Evolutionary conservation across 2,329 filamentous ascomycete genomes (phyloP), one percentile per base, ranked within the genome.

Genomic region (Scedosporium apiospermum): DNA sequence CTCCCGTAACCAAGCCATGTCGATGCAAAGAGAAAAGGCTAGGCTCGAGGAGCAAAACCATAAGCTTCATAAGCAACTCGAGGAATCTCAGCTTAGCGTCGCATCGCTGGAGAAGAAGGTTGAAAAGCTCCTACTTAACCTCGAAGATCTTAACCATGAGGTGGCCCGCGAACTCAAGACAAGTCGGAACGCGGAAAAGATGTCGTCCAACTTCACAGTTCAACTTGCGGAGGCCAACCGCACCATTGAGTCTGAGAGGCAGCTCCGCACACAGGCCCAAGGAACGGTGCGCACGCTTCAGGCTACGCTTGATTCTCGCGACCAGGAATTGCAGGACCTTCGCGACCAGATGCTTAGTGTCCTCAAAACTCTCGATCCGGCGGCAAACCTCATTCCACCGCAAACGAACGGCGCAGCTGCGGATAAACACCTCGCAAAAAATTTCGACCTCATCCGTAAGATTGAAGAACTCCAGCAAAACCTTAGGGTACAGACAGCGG

Each of bases 121-220:
- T 61, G 93, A 98, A 75, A 97, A 97, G 75, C 80, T 98, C 30
- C 85, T 92, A 60, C 82, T 98, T 51, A 92, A 84, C 69, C 76
- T 98, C 7, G 93, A 99, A 72, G 93, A 99, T 72, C 80, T 97
- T 42, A 96, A 91, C 68, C 93, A 98, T 68, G 92, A 98, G 73
- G 83, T 97, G 62, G 89, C 90, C 59, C 84, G 92, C 34, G 93
- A 97, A 75, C 91, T 93, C 70, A 96, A 97, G 77, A 86, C 87
- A 21, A 95, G 88, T 70, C 87, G 93, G 64, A 95, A 90, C 71
- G 93, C 93, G 3, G 93, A 98, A 75, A 96, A 96, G 73, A 84
- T 87, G 23, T 88, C 91, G 18, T 96, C 91, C 0, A 89, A 86
- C 42, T 83, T 88, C 64, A 90, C 88, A 6, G 85, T 89, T 23